Base-by-base conservation (phyloP, 164 flowering plant genomes). In the Buxus sempervirens region DNA sequence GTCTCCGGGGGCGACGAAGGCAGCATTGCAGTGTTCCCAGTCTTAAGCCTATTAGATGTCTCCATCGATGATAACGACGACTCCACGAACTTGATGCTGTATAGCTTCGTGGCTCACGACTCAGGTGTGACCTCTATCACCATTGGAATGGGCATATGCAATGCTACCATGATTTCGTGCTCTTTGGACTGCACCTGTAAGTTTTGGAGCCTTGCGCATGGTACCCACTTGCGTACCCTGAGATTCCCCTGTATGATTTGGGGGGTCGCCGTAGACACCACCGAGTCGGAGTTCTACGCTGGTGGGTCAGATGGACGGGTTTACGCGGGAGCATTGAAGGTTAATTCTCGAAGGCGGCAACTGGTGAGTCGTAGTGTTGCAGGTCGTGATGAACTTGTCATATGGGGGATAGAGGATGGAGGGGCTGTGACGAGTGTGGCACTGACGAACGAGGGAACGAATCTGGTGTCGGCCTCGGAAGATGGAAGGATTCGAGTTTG, bases 231-330 rank as follows among this genome's bases (percentile, higher is more conserved):
- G 60, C 67, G 73, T 0, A 74, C 75, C 0, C 63, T 82, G 42
- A 28, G 19, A 28, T 80, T 78, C 54, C 86, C 84, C 0, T 81
- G 85, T 42, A 28, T 67, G 49, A 78, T 83, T 12, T 70, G 68
- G 64, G 75, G 76, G 4, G 58, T 76, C 26, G 70, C 48, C 18
- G 32, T 75, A 72, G 78, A 78, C 55, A 54, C 71, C 0, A 67
- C 64, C 0, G 73, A 61, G 60, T 63, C 72, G 5, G 58, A 70
- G 58, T 77, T 80, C 56, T 83, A 76, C 16, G 80, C 81, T 16
- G 86, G 81, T 53, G 87, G 86, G 5, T 75, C 86, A 4, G 82
- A 86, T 36, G 90, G 90, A 4, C 75, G 64, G 45, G 65, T 84
- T 12, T 82, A 84, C 75, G 71, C 55, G 9, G 82, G 73, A 56